These are phyloP conservation scores for Entomophthora muscae DNA, from an alignment of 371 early-diverging fungal species.

Conservation along the genomic window DNA sequence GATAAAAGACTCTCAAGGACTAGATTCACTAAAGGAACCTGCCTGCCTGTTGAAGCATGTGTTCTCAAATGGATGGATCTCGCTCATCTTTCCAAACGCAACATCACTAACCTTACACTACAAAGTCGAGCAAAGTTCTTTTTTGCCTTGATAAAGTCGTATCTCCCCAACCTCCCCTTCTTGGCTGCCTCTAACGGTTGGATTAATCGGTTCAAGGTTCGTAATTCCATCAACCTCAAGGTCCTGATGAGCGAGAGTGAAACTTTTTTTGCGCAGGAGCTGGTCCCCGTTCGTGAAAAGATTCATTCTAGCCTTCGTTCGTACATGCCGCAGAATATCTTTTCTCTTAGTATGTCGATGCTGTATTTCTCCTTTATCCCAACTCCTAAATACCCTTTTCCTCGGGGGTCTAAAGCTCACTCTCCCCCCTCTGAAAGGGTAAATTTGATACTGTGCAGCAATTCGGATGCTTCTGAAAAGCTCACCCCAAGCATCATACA, in stretches of 20 bases:
- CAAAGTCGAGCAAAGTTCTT: constrained; percentile 1
- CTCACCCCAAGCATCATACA: neutral
- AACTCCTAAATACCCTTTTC: neutral
- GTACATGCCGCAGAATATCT: neutral
- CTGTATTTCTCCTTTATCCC: constrained; percentile 1
- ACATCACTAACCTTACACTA: neutral
- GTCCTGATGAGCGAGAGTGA: neutral
- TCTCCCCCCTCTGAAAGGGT: neutral
- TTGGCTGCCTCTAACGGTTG: neutral
- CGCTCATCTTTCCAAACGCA: neutral
- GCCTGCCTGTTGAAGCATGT: constrained; percentile 1
- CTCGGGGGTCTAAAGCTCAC: too few relatives aligned
- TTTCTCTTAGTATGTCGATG: neutral
- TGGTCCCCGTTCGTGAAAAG: neutral
- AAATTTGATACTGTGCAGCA: neutral
- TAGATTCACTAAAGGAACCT: constrained; percentile 1
- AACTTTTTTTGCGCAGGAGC: neutral
- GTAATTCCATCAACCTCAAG: neutral
- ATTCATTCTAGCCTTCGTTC: neutral
- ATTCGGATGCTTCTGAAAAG: neutral
- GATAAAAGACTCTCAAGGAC: neutral
- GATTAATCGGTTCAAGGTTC: constrained; percentile 1
- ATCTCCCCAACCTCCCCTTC: constrained; percentile 1
- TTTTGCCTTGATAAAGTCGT: neutral
- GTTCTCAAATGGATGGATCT: constrained; percentile 4